Evolutionary conservation across 2,329 filamentous ascomycete species (phyloP).

Genomic region (Colletotrichum tropicale): DNA sequence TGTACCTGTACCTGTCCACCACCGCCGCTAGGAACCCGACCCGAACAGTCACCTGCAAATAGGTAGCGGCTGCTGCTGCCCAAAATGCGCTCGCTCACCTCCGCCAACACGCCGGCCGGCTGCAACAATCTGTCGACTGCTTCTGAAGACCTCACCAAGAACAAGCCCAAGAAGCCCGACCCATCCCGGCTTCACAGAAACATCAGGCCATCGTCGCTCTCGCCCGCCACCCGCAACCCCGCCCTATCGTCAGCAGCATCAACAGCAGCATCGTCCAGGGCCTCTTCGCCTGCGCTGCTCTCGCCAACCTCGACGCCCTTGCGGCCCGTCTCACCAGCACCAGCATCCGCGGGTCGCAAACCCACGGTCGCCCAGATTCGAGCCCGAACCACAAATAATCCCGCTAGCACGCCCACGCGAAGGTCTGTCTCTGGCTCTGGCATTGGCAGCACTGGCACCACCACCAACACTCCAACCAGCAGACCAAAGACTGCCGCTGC

Average conservation of each 20-base stretch:
- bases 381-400: slow-evolving; percentile 12
- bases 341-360: neutral
- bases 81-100: slow-evolving; percentile 11
- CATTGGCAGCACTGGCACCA: neutral
- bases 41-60: neutral
- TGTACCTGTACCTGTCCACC: neutral
- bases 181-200: slow-evolving; percentile 8
- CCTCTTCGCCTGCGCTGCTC: neutral
- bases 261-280: slow-evolving; percentile 25
- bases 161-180: slow-evolving; percentile 12
- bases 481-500: neutral
- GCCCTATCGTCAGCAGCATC: neutral
- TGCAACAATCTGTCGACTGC: slow-evolving; percentile 5
- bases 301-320: slow-evolving; percentile 36
- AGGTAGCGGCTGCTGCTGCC: neutral
- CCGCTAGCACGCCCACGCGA: neutral
- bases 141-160: neutral
- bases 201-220: slow-evolving; percentile 19
- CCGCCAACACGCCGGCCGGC: neutral
- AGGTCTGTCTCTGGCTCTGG: neutral
- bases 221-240: slow-evolving; percentile 12
- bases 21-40: neutral
- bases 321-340: slow-evolving; percentile 15
- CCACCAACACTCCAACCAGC: neutral
- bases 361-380: slow-evolving; percentile 2